Percentiles rank a stretch among this genome's conserved stretches.
Conservation (phyloP, 768 basidiomycete genomes). For the Rhodotorula graminis region DNA sequence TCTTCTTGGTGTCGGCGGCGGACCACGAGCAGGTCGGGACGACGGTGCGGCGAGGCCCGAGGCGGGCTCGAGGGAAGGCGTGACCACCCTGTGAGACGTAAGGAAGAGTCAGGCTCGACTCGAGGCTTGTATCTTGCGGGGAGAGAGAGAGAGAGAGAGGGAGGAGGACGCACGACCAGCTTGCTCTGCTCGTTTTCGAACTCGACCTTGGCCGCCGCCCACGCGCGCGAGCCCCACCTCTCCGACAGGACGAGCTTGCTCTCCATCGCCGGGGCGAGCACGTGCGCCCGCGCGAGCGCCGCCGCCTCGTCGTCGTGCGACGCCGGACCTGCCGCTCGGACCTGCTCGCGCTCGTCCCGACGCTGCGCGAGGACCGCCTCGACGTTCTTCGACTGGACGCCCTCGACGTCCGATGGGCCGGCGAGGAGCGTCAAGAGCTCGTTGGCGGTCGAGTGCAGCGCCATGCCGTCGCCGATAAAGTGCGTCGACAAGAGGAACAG, state of each 20-base stretch:
- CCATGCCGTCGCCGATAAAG: constrained; percentile 82
- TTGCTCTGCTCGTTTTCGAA: constrained; percentile 56
- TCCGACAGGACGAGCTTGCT: constrained; percentile 50
- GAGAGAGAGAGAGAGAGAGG: not conserved
- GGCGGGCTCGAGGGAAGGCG: constrained; percentile 55
- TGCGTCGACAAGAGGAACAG: constrained; percentile 69
- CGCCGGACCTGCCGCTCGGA: too few species aligned
- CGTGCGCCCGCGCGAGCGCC: not conserved
- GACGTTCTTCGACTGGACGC: constrained; percentile 12
- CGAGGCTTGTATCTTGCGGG: too few species aligned
- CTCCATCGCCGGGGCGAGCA: constrained; percentile 55
- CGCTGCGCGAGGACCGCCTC: not conserved
- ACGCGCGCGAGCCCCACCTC: constrained; percentile 50
- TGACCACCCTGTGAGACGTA: constrained; percentile 57
- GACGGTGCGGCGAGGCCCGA: constrained; percentile 53
- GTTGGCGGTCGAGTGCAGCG: constrained; percentile 72
- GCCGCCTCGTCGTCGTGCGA: not conserved
- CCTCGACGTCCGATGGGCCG: not conserved
- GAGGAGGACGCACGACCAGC: constrained; percentile 48
- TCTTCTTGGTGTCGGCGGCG: constrained; percentile 56
- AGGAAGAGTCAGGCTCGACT: constrained; percentile 49
- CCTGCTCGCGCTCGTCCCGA: not conserved
- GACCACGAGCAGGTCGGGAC: constrained; percentile 66
- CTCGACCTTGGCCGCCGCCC: constrained; percentile 57
- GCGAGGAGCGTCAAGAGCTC: constrained; percentile 65